These are phyloP conservation scores for Seiridium cupressi DNA, from an alignment of 2,329 filamentous ascomycete species.

Conservation along the genomic window DNA sequence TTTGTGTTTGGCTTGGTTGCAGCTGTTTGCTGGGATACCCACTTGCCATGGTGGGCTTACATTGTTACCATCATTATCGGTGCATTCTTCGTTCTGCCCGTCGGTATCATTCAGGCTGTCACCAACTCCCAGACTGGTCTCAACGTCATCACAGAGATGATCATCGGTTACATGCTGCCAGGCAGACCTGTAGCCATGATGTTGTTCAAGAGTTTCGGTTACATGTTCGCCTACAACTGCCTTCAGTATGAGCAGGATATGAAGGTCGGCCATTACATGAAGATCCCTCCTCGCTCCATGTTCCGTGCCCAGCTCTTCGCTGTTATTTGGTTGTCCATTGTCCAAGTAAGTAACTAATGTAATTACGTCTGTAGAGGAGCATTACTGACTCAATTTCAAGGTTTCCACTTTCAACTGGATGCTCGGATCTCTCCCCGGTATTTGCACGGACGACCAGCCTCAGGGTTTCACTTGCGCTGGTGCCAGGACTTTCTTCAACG, in stretches of 20 bases:
- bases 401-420: conserved; percentile 36
- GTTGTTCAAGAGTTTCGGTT: conserved; percentile 67
- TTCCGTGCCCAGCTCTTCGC: conserved; percentile 32
- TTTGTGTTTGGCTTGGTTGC: conserved; percentile 42
- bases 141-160: conserved; percentile 65
- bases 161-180: conserved; percentile 72
- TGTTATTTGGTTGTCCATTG: conserved; percentile 35
- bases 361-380: not conserved
- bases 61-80: conserved; percentile 6
- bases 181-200: conserved; percentile 71
- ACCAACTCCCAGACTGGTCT: conserved; percentile 32
- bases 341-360: conserved; percentile 20
- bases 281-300: conserved; percentile 35
- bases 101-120: conserved; percentile 5
- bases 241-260: conserved; percentile 30
- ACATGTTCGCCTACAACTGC: conserved; percentile 7
- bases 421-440: conserved; percentile 45
- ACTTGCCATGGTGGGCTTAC: conserved; percentile 32
- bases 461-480: conserved; percentile 56
- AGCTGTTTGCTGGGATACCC: conserved; percentile 33
- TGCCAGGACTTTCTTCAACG: conserved; percentile 58
- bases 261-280: conserved; percentile 54
- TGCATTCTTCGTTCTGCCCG: conserved; percentile 6
- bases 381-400: not conserved
- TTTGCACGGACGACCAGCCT: conserved; percentile 47